Conservation (phyloP, 805 yeast species). For the Barnettozyma sucrosica region DNA sequence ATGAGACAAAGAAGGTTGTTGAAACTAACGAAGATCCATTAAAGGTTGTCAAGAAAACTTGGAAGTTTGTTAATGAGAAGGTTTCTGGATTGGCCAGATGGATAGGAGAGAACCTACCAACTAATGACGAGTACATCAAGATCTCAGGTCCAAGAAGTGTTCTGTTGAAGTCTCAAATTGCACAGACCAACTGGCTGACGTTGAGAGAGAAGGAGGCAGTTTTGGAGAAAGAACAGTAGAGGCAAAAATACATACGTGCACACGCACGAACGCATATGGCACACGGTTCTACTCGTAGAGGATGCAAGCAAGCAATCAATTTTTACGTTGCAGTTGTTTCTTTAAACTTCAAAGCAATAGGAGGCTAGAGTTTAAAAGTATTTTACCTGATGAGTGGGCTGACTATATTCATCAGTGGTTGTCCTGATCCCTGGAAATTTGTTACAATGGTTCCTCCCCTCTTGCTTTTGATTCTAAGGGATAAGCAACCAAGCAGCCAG, state of each 20-base stretch:
- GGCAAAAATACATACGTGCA: not conserved
- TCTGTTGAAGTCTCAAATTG: constrained; percentile 17
- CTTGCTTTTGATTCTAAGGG: too few species aligned
- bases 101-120: constrained; percentile 5
- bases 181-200: constrained; percentile 1
- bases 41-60: constrained; percentile 2
- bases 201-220: constrained; percentile 4
- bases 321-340: too few species aligned
- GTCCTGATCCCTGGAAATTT: too few species aligned
- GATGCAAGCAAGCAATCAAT: too few species aligned
- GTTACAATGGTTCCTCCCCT: too few species aligned
- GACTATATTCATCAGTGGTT: too few species aligned
- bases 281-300: too few species aligned
- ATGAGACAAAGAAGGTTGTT: not conserved
- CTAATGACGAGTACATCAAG: constrained; percentile 33
- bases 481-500: too few species aligned
- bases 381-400: too few species aligned
- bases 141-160: constrained; percentile 43
- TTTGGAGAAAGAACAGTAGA: not conserved
- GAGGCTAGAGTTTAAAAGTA: too few species aligned
- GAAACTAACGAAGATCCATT: constrained; percentile 1
- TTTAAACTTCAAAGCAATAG: too few species aligned
- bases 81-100: not conserved
- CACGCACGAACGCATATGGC: too few species aligned
- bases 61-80: not conserved